phyloP scores from a whole-genome alignment of 257 asterid species.

The Solanum ossicruentum region DNA sequence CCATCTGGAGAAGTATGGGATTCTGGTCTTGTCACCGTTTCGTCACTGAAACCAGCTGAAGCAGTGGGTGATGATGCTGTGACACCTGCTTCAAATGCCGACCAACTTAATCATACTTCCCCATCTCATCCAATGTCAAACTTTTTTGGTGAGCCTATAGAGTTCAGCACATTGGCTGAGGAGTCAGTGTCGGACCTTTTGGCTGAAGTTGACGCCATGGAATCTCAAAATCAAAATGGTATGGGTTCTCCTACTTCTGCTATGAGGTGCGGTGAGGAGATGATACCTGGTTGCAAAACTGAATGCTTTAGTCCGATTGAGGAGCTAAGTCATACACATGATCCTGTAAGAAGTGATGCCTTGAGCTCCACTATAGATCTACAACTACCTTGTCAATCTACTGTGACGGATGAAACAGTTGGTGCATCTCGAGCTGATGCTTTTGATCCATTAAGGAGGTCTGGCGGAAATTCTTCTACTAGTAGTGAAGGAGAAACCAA shows the following conservation, averaged over 20 bases:
- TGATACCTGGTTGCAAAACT: conserved; percentile 26
- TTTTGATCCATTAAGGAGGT: conserved; percentile 35
- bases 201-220: conserved; percentile 49
- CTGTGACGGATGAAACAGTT: conserved; percentile 10
- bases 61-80: conserved; percentile 12
- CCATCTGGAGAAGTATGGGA: conserved; percentile 23
- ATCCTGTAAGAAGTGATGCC: conserved; percentile 34
- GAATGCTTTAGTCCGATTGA: conserved; percentile 37
- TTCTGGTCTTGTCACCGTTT: conserved; percentile 20
- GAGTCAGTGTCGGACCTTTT: conserved; percentile 41
- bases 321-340: conserved; percentile 24
- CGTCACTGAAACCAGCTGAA: conserved; percentile 21
- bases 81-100: conserved; percentile 2
- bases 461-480: conserved; percentile 55
- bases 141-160: conserved; percentile 26
- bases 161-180: conserved; percentile 36
- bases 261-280: conserved; percentile 18
- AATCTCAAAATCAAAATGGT: conserved; percentile 29
- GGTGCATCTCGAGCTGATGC: conserved; percentile 21
- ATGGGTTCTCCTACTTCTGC: conserved; percentile 41
- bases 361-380: conserved; percentile 22
- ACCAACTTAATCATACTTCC: conserved; percentile 12
- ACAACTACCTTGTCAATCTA: conserved; percentile 17
- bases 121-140: conserved; percentile 16
- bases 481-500: conserved; percentile 78